Evolutionary conservation across 2,329 filamentous ascomycete species (phyloP), one percentile per base, ranked within the genome.

Genomic region (Fusarium nematophilum): DNA sequence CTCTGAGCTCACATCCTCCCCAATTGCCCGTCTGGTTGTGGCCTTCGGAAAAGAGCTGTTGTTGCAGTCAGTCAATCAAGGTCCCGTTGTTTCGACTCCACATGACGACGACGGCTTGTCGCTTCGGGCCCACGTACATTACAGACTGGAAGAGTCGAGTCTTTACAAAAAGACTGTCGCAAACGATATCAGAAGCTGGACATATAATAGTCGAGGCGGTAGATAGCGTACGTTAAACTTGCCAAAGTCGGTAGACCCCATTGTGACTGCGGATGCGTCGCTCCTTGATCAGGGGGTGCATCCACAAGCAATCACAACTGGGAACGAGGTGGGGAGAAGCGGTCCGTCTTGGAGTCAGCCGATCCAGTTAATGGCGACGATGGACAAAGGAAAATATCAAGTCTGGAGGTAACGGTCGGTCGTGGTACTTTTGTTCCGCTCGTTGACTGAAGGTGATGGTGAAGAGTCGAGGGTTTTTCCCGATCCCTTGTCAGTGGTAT

Each of bases 131-230:
- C 48, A 85, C 89, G 70, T 84, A 93, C 90, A 83, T 94, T 94
- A 82, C 91, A 95, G 69, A 94, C 82, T 49, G 91, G 91, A 69
- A 94, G 81, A 53, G 90, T 93, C 69, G 91, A 91, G 79, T 93
- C 90, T 73, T 86, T 89, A 83, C 91, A 95, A 75, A 95, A 93
- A 73, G 90, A 80, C 90, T 94, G 71, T 71, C 43, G 46, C 66
- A 58, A 58, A 53, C 49, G 56, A 71, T 63, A 72, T 69, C 61
- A 57, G 53, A 36, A 50, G 13, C 34, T 46, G 34, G 43, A 45
- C 23, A 33, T 37, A 30, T 26, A 44, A 49, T 18, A 53, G n/a
- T 45, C 33, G 34, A 26, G 43, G 45, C 15, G 42, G 18, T 43
- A 21, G 25, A 62, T 38, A 45, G 64, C 73, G 47, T 79, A 87